Base-by-base conservation (phyloP, 805 yeast genomes). In the Candida maltosa region DNA sequence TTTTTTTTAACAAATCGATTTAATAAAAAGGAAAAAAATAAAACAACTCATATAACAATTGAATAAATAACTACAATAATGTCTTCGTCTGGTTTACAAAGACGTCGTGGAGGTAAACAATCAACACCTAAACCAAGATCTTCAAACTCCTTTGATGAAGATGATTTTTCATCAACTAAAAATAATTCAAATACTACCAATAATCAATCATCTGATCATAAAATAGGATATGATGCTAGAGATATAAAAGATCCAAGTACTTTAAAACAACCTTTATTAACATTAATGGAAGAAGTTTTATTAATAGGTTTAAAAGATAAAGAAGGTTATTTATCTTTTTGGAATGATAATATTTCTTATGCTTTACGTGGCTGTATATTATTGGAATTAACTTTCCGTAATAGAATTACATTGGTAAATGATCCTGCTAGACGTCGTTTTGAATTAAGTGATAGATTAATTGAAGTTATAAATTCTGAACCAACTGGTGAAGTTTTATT, bases 331-430 rank as follows among this genome's bases (percentile, higher is more conserved):
- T 70, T 93, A 29, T 87, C 96, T 19, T 93, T 93, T 63, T 93
- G 98, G 98, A 93, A 93, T 57, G 98, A 93, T 62, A 89, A 87
- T 61, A 89, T 93, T 36, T 87, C 97, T 16, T 93, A 93, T 64
- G 96, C 97, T 1, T 72, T 93, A 40, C 79, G 98, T 51, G 98
- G 98, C 9, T 84, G 96, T 57, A 91, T 93, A 40, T 54, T 93
- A 35, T 74, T 93, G 56, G 98, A 93, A 61, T 73, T 93, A 60
- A 96, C 97, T 2, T 77, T 93, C 51, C 77, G 97, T 48, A 89
- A 88, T 40, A 85, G 86, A 54, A 87, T 93, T 51, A 74, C 88
- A 36, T 78, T 93, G 69, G 83, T 88, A 32, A 87, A 87, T 54
- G 98, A 93, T 56, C 88, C 97, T 2, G 87, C 91, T 9, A 78